Conservation (phyloP, 176 grass and related monocot genomes). For the Lolium perenne region DNA sequence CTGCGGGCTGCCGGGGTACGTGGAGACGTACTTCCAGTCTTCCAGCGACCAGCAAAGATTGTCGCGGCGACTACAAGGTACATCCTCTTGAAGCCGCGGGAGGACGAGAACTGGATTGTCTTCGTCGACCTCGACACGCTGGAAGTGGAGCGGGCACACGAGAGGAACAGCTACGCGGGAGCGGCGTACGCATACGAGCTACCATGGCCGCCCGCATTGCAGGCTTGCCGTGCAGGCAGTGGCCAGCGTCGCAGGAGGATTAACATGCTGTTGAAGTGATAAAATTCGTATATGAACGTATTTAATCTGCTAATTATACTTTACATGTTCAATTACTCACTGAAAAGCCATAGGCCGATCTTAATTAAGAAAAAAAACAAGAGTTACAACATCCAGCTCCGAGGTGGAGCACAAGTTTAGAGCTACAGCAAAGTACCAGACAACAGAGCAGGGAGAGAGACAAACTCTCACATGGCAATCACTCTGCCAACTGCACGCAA, state of each 20-base stretch:
- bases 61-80: neutral
- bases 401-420: no score
- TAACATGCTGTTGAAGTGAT: neutral
- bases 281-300: neutral
- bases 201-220: constrained; percentile 38
- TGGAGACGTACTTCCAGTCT: neutral
- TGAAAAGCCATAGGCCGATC: no score
- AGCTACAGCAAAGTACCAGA: no score
- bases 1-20: neutral
- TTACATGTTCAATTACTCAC: no score
- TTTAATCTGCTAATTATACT: no score
- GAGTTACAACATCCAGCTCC: no score
- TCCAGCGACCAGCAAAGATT: neutral
- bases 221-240: neutral
- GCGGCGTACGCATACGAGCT: neutral
- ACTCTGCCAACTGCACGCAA: no score
- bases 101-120: constrained; percentile 37
- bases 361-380: no score
- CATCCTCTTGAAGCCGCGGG: constrained; percentile 12
- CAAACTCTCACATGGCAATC: no score
- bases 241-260: neutral
- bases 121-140: constrained; percentile 4
- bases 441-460: no score
- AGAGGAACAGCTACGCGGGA: constrained; percentile 17
- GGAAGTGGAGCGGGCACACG: neutral